Conservation (phyloP, 2,329 filamentous ascomycete species). For the Septoria petroselini region DNA sequence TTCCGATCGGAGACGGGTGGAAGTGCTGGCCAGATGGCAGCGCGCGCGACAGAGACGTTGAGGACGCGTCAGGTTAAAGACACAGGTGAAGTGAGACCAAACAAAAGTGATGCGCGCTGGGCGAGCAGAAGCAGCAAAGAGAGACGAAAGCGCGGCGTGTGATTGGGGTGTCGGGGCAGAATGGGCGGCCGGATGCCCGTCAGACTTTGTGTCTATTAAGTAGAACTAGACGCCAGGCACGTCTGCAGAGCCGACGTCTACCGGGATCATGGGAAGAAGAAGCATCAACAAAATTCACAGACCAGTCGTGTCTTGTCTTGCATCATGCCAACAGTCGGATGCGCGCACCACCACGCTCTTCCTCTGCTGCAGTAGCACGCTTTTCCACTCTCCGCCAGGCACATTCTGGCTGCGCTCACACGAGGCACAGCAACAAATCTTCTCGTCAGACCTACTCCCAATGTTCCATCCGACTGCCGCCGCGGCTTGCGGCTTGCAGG, state of each 20-base stretch:
- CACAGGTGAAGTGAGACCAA: conserved; percentile 1
- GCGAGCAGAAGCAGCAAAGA: conserved; percentile 1
- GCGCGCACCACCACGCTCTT: background rate
- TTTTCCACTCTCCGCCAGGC: background rate
- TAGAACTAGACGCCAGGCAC: conserved; percentile 1
- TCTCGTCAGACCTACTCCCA: conserved; percentile 7
- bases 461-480: background rate
- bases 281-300: no score
- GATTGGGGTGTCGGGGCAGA: conserved; percentile 8
- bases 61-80: background rate
- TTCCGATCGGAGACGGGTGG: background rate
- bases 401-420: background rate
- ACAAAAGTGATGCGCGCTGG: background rate
- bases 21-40: background rate
- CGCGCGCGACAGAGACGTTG: background rate
- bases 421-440: conserved; percentile 8
- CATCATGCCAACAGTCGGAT: background rate
- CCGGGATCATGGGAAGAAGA: no score
- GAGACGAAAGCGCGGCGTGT: conserved; percentile 5
- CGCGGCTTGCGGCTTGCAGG: conserved; percentile 5
- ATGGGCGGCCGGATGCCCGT: background rate
- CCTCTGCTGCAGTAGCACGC: background rate
- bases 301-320: no score
- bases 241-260: background rate
- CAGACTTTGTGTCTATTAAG: conserved; percentile 12